Conservation (phyloP, 257 asterid species). For the Solanum ossicruentum region DNA sequence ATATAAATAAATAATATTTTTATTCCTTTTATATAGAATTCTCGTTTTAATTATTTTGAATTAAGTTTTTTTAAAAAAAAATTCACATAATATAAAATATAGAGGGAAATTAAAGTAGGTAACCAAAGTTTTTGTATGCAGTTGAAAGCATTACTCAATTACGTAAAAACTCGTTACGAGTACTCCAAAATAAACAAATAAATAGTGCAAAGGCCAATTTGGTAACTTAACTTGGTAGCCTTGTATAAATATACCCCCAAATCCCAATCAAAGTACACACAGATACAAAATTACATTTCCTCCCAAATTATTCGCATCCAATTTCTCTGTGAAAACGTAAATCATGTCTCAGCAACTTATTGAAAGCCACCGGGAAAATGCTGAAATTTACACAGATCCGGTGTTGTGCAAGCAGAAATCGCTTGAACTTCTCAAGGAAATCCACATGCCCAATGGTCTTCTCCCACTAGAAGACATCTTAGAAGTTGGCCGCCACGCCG, state of each 20-base stretch:
- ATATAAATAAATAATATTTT: no score
- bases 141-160: not conserved
- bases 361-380: constrained; percentile 43
- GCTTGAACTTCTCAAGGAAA: constrained; percentile 38
- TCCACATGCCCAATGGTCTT: constrained; percentile 60
- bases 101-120: no score
- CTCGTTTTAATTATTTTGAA: no score
- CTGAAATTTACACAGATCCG: constrained; percentile 46
- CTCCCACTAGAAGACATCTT: constrained; percentile 53
- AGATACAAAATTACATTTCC: not conserved
- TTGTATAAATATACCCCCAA: not conserved
- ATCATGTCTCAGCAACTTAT: constrained; percentile 12
- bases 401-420: constrained; percentile 51
- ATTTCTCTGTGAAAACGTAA: not conserved
- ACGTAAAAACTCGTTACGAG: not conserved
- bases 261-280: not conserved
- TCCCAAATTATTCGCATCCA: not conserved
- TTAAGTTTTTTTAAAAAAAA: no score
- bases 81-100: no score
- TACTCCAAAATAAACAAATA: not conserved
- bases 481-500: constrained; percentile 51
- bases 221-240: not conserved
- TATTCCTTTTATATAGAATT: no score
- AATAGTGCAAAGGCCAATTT: not conserved
- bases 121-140: not conserved